Conservation (phyloP, 176 grass and related monocot species). For the Puccinellia tenuiflora region DNA sequence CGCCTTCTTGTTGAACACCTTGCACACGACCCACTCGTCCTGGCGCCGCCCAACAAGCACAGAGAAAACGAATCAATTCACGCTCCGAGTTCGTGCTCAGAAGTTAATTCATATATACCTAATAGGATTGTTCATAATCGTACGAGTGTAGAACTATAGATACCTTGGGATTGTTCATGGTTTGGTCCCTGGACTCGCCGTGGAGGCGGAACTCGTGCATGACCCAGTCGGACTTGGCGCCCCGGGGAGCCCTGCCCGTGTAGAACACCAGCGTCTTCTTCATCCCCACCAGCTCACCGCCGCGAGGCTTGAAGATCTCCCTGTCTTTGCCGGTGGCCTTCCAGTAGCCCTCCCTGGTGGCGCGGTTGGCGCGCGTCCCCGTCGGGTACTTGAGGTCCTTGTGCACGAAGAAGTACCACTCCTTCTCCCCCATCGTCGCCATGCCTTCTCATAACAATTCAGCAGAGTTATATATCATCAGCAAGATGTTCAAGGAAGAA, state of each 20-base stretch:
- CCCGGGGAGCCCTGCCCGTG: constrained; percentile 63
- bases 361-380: constrained; percentile 60
- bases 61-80: background rate
- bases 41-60: background rate
- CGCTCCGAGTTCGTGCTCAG: background rate
- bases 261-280: constrained; percentile 92
- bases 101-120: background rate
- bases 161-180: constrained; percentile 35
- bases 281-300: constrained; percentile 42
- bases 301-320: constrained; percentile 46
- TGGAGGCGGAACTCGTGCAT: constrained; percentile 84
- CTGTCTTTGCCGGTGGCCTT: constrained; percentile 82
- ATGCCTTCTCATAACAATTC: constrained; percentile 30
- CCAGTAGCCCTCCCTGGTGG: constrained; percentile 74
- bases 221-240: constrained; percentile 75
- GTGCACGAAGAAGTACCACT: constrained; percentile 65
- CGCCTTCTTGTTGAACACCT: constrained; percentile 44
- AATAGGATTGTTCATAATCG: background rate
- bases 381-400: constrained; percentile 73
- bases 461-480: background rate
- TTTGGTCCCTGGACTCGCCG: constrained; percentile 9
- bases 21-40: constrained; percentile 68
- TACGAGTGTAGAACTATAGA: background rate
- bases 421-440: constrained; percentile 71
- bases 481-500: background rate